Percentiles rank a stretch among this genome's conserved stretches.
phyloP scores from a whole-genome alignment of 192 early-diverging fungal species.

The Phycomyces blakesleeanus region DNA sequence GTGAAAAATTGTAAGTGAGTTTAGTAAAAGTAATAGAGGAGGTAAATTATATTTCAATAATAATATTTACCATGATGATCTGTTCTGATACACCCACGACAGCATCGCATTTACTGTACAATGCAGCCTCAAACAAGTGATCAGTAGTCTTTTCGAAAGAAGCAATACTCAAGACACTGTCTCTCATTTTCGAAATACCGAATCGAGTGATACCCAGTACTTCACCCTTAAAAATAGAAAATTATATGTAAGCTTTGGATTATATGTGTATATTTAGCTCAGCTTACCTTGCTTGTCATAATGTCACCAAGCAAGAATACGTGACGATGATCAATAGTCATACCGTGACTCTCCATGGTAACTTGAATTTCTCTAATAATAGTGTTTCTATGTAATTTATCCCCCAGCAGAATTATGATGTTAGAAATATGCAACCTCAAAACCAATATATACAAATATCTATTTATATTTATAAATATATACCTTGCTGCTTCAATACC shows the following conservation, averaged over 20 bases:
- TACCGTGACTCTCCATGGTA: slow-evolving; percentile 85
- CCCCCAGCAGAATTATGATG: not conserved
- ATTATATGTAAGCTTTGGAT: not conserved
- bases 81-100: slow-evolving; percentile 97
- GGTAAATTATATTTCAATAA: not conserved
- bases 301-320: slow-evolving; percentile 96
- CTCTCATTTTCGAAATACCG: slow-evolving; percentile 99
- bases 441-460: too few relatives aligned
- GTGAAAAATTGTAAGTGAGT: slow-evolving; percentile 37
- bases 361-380: slow-evolving; percentile 87
- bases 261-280: not conserved
- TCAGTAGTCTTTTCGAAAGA: slow-evolving; percentile 99
- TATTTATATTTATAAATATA: too few relatives aligned
- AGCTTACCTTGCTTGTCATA: slow-evolving; percentile 87
- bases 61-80: slow-evolving; percentile 81
- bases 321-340: slow-evolving; percentile 94
- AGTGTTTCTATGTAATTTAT: slow-evolving; percentile 48
- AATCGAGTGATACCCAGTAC: slow-evolving; percentile 97
- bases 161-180: slow-evolving; percentile 97
- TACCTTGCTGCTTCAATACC: slow-evolving; percentile 94
- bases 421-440: not conserved
- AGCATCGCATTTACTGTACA: slow-evolving; percentile 90
- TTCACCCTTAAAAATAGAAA: slow-evolving; percentile 66
- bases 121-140: slow-evolving; percentile 96
- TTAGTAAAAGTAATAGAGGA: not conserved